Conservation (phyloP, 495 filamentous ascomycete genomes). For the Alectoria sarmentosa region DNA sequence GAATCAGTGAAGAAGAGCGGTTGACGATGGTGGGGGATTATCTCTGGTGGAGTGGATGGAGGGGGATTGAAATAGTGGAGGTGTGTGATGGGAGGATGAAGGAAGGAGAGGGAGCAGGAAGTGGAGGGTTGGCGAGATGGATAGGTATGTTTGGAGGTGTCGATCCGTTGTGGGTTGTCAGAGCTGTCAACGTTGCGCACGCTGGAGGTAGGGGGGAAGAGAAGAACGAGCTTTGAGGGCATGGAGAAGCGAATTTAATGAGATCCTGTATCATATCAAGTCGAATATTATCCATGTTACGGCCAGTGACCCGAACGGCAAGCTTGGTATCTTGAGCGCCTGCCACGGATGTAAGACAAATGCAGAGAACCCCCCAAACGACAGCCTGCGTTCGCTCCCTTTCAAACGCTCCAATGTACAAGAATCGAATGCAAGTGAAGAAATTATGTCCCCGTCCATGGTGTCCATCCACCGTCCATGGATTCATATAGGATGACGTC, state of each 20-base stretch:
- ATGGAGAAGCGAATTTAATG: neutral
- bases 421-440: neutral
- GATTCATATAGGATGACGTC: neutral
- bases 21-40: slow-evolving; percentile 41
- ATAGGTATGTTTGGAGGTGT: slow-evolving; percentile 25
- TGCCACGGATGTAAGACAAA: neutral
- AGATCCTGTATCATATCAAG: neutral
- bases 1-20: slow-evolving; percentile 30
- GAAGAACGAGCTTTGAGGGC: slow-evolving; percentile 19
- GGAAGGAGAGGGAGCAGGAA: slow-evolving; percentile 15
- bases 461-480: neutral
- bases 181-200: slow-evolving; percentile 25
- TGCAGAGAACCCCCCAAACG: neutral
- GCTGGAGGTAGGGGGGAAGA: slow-evolving; percentile 6
- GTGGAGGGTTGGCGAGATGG: slow-evolving; percentile 10
- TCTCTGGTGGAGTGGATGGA: slow-evolving; percentile 39
- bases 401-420: neutral
- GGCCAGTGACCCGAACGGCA: neutral
- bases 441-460: neutral
- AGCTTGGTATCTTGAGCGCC: slow-evolving; percentile 1
- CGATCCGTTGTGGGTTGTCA: slow-evolving; percentile 33
- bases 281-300: neutral
- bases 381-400: neutral
- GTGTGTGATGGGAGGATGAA: slow-evolving; percentile 31
- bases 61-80: slow-evolving; percentile 40